A percentile compares a stretch with the other conserved stretches of the same genome.
Evolutionary conservation across 140 eudicot genomes (phyloP).

Genomic region (Stevia rebaudiana): DNA sequence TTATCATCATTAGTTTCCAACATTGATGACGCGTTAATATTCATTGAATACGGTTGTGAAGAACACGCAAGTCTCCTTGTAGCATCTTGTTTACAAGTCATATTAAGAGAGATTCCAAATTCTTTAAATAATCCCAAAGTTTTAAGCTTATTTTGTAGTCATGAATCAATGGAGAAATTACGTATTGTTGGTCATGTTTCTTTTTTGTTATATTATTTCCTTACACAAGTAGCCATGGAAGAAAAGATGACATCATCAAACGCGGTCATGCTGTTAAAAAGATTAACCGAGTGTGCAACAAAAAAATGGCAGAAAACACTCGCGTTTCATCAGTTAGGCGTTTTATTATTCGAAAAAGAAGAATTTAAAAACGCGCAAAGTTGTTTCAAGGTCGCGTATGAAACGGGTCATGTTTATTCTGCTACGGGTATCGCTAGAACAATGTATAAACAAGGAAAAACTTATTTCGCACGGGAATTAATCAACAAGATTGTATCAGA

Average conservation of each 20-base stretch:
- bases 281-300: constrained; percentile 46
- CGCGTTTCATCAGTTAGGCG: constrained; percentile 64
- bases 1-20: constrained; percentile 47
- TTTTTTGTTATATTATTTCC: constrained; percentile 60
- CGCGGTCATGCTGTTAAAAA: constrained; percentile 44
- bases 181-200: constrained; percentile 52
- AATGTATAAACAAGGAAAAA: constrained; percentile 59
- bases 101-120: constrained; percentile 66
- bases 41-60: constrained; percentile 74
- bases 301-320: constrained; percentile 62
- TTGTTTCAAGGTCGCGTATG: constrained; percentile 59
- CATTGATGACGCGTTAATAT: constrained; percentile 51
- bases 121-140: constrained; percentile 47
- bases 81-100: constrained; percentile 70
- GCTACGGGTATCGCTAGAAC: constrained; percentile 59
- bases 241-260: constrained; percentile 47
- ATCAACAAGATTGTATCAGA: constrained; percentile 41
- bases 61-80: constrained; percentile 55
- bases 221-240: constrained; percentile 65
- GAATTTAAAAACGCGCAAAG: constrained; percentile 52
- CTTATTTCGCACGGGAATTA: constrained; percentile 55
- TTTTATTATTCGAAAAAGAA: constrained; percentile 58
- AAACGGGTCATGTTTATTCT: constrained; percentile 77
- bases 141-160: constrained; percentile 46
- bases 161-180: constrained; percentile 51